A percentile compares a stretch with the other conserved stretches of the same genome.
These are phyloP conservation scores for Verticillium zaregamsianum DNA, from an alignment of 2,329 filamentous ascomycete genomes.

Conservation along the genomic window DNA sequence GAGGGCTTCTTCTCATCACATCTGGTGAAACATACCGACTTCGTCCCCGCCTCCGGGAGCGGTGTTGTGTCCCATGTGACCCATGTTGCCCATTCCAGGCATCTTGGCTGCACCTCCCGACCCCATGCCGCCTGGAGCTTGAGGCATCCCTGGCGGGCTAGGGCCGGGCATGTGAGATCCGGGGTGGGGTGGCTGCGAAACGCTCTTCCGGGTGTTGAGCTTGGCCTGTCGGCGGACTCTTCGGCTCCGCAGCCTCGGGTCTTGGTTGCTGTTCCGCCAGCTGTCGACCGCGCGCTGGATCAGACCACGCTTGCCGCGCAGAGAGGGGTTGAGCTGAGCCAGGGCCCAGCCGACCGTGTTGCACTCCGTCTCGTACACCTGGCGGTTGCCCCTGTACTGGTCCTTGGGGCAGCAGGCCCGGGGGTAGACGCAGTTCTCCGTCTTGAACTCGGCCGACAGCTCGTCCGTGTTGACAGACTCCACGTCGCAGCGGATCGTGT, in stretches of 20 bases:
- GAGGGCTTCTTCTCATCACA: conserved; percentile 54
- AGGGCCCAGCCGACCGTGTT: conserved; percentile 99
- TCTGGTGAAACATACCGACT: conserved; percentile 98
- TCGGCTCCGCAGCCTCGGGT: conserved; percentile 83
- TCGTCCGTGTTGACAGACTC: conserved; percentile 92
- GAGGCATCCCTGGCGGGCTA: conserved; percentile 60
- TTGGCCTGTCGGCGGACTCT: conserved; percentile 94
- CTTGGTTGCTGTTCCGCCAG: conserved; percentile 98
- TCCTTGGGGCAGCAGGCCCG: conserved; percentile 93
- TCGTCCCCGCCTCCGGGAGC: conserved; percentile 69
- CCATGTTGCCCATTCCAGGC: conserved; percentile 63
- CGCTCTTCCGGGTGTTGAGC: conserved; percentile 80
- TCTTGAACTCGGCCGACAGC: conserved; percentile 85
- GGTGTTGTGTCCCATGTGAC: conserved; percentile 67
- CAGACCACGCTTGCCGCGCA: conserved; percentile 88
- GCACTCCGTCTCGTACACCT: conserved; percentile 97
- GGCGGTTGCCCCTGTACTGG: conserved; percentile 89
- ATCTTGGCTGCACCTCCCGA: conserved; percentile 57
- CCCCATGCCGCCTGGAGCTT: conserved; percentile 58
- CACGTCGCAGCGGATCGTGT: conserved; percentile 96
- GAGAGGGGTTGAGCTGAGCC: conserved; percentile 84
- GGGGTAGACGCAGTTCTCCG: conserved; percentile 97
- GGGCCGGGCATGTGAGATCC: conserved; percentile 64
- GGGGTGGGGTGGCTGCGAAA: conserved; percentile 55
- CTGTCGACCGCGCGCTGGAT: conserved; percentile 97